Percentiles rank a stretch among this genome's conserved stretches.
Evolutionary conservation across 352 stramenopile genomes (phyloP).

Genomic region (Pythium aristosporum): DNA sequence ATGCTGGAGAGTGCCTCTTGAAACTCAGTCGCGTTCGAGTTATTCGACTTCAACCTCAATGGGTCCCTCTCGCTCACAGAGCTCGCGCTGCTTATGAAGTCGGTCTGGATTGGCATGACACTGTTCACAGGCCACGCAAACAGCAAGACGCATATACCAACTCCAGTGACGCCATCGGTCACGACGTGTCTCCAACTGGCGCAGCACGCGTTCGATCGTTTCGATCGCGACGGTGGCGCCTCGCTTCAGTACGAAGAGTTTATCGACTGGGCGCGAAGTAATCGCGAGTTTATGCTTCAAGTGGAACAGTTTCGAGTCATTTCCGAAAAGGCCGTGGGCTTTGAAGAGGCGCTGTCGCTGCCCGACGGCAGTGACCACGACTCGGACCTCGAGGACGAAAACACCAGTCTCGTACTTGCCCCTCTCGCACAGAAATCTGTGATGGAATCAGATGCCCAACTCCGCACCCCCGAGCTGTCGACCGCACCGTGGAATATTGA

Average conservation of each 20-base stretch:
- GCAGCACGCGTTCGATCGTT: constrained; percentile 53
- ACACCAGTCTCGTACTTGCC: not conserved
- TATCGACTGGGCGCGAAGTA: constrained; percentile 78
- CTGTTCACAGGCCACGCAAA: constrained; percentile 44
- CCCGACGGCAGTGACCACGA: constrained; percentile 70
- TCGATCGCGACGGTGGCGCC: constrained; percentile 41
- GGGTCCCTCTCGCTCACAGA: constrained; percentile 71
- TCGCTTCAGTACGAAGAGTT: constrained; percentile 77
- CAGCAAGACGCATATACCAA: not conserved
- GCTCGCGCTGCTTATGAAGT: constrained; percentile 80
- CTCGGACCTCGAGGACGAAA: constrained; percentile 69
- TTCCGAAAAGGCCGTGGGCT: constrained; percentile 61
- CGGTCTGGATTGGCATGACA: constrained; percentile 67
- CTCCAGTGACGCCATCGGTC: not conserved
- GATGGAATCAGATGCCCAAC: not conserved
- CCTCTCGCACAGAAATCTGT: not conserved
- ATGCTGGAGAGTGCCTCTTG: not conserved
- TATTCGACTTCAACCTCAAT: constrained; percentile 85
- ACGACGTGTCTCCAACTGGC: constrained; percentile 44
- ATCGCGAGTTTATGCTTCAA: constrained; percentile 84
- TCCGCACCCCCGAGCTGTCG: constrained; percentile 24
- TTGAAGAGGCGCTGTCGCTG: constrained; percentile 61
- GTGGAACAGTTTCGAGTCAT: constrained; percentile 77
- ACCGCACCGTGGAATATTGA: constrained; percentile 52
- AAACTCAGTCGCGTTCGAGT: constrained; percentile 54